These are phyloP conservation scores for Lepraria neglecta DNA, from an alignment of 495 filamentous ascomycete genomes.

Conservation along the genomic window DNA sequence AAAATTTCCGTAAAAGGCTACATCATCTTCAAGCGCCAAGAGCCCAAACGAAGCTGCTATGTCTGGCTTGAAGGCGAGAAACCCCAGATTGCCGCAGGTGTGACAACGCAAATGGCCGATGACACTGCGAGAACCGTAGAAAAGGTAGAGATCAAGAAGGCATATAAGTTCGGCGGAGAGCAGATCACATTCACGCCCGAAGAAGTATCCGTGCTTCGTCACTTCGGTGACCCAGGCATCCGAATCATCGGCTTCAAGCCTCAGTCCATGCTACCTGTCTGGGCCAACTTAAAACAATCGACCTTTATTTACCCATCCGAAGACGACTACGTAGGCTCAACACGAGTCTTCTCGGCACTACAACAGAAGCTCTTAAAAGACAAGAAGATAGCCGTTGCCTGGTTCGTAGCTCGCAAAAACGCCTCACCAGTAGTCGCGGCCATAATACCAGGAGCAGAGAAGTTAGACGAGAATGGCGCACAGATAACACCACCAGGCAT, in stretches of 20 bases:
- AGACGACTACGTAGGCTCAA: constrained; percentile 80
- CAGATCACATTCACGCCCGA: constrained; percentile 79
- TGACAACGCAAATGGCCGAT: constrained; percentile 65
- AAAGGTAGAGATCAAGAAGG: constrained; percentile 77
- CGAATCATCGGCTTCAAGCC: constrained; percentile 94
- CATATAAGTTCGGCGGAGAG: constrained; percentile 92
- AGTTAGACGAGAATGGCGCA: constrained; percentile 57
- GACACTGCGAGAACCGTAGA: constrained; percentile 70
- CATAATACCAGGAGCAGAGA: constrained; percentile 67
- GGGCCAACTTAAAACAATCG: constrained; percentile 79
- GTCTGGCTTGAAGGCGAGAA: constrained; percentile 80
- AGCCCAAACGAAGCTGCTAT: constrained; percentile 70
- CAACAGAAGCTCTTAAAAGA: constrained; percentile 76
- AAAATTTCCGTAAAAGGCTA: constrained; percentile 90
- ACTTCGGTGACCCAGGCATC: constrained; percentile 76
- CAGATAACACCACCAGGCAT: constrained; percentile 75
- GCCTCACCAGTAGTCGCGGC: constrained; percentile 71
- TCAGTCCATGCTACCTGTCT: constrained; percentile 63
- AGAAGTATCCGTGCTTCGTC: constrained; percentile 65
- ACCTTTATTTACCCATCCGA: constrained; percentile 95
- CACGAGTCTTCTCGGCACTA: constrained; percentile 84
- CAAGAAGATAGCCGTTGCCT: constrained; percentile 75
- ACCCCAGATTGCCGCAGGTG: constrained; percentile 67
- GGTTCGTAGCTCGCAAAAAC: constrained; percentile 81
- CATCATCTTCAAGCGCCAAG: constrained; percentile 77